phyloP scores from a whole-genome alignment of 1,139 yeast genomes.

The Magnusiomyces clavatus region DNA sequence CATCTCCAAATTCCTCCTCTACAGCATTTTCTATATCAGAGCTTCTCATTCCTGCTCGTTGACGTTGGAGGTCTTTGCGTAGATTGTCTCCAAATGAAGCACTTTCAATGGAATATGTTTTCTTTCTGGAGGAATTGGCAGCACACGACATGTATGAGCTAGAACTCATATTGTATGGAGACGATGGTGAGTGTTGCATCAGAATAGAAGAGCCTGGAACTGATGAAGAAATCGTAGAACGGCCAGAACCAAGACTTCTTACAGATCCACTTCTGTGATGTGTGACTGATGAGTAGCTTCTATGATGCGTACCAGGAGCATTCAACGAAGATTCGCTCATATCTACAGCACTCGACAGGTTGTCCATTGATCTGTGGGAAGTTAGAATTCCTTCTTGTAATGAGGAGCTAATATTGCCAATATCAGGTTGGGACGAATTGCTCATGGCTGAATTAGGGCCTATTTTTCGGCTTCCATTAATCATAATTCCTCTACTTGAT shows the following conservation, averaged over 20 bases:
- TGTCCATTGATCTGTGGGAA: constrained; percentile 11
- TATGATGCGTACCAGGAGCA: background rate
- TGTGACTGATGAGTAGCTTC: too few relatives aligned
- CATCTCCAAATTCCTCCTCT: constrained; percentile 8
- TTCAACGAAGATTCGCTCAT: background rate
- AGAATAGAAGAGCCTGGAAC: constrained; percentile 1
- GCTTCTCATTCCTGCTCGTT: constrained; percentile 11
- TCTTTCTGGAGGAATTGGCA: too few relatives aligned
- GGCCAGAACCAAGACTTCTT: too few relatives aligned
- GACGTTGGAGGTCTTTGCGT: constrained; percentile 8
- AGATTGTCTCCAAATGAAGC: constrained; percentile 3
- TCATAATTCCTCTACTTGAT: too few relatives aligned
- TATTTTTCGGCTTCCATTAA: too few relatives aligned
- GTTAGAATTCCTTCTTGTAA: too few relatives aligned
- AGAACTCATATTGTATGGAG: constrained; percentile 1
- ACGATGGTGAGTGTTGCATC: background rate
- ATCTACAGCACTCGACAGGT: constrained; percentile 1
- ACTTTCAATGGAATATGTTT: background rate
- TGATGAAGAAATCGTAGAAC: constrained; percentile 1
- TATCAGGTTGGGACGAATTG: constrained; percentile 2
- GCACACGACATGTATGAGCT: background rate
- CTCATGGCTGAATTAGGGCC: background rate
- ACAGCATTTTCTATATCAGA: constrained; percentile 5
- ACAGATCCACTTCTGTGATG: too few relatives aligned
- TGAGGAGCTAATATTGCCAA: too few relatives aligned